Conservation (phyloP, 164 flowering plant species). For the Chimonanthus salicifolius region DNA sequence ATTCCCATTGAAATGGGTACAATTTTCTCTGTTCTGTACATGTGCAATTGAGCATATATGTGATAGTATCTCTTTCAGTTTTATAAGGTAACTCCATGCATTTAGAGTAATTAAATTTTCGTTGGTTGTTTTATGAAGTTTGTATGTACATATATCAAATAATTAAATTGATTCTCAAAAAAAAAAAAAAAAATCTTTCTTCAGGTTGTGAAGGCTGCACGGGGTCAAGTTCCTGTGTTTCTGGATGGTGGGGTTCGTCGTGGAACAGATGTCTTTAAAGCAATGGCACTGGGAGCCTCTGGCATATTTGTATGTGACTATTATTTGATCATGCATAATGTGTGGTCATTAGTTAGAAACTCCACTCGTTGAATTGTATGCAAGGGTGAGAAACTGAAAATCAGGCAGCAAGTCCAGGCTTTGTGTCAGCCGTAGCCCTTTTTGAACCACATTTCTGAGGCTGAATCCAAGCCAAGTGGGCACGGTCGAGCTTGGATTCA, state of each 20-base stretch:
- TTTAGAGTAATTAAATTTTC: background rate
- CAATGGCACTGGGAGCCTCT: conserved; percentile 91
- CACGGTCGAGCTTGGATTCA: too few species aligned
- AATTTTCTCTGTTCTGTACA: background rate
- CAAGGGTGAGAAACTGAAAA: background rate
- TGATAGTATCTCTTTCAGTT: background rate
- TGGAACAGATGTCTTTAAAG: conserved; percentile 95
- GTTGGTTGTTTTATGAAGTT: background rate
- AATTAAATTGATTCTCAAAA: background rate
- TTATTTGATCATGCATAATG: background rate
- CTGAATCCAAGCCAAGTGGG: too few species aligned
- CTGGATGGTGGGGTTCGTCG: conserved; percentile 83
- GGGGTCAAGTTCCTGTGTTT: conserved; percentile 55
- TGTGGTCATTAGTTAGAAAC: background rate
- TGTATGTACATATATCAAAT: background rate
- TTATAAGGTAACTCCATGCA: background rate
- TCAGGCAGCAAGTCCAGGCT: too few species aligned
- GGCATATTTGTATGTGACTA: conserved; percentile 65
- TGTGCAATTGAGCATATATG: background rate
- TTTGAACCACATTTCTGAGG: too few species aligned
- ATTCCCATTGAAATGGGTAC: background rate
- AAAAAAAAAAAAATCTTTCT: background rate
- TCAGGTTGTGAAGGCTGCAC: conserved; percentile 58
- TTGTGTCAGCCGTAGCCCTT: too few species aligned
- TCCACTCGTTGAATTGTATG: background rate